Base-by-base conservation (phyloP, 2,329 filamentous ascomycete genomes). In the Penicillium sp. region DNA sequence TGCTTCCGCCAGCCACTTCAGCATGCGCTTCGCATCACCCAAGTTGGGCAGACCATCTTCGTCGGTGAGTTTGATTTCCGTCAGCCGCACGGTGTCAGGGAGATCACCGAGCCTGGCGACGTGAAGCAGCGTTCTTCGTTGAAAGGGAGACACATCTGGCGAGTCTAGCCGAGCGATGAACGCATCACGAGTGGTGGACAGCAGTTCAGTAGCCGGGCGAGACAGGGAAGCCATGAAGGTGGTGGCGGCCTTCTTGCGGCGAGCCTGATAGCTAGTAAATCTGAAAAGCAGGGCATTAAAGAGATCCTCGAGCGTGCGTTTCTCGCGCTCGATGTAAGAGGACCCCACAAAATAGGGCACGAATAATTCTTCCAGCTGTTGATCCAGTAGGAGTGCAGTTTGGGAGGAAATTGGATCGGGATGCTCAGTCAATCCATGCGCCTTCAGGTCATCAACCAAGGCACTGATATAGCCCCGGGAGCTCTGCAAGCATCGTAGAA, bases 1-100 rank as follows among this genome's bases (percentile, higher is more conserved):
- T 60, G 91, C 92, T 79, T 99, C 95, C 2, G 95, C 95, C 42
- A 99, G 80, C 95, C 95, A 99, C 71, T 91, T 96, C 58, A 99
- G 84, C 93, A 99, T 99, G 56, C 95, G 86, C 77, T 98, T 98
- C n/a, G 93, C 91, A 72, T 90, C 92, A n/a, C 86, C 81, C 4
- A 96, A 81, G 64, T 88, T 93, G 26, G 98, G 79, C 55, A 87
- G 82, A 33, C 95, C 95, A 68, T 99, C 93, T 69, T 93, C 87
- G 58, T 98, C 95, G 0, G 89, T 88, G 31, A 98, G 90, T 71
- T 96, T 93, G 56, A 96, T 91, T 52, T 96, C 93, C 64, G 90
- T 89, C 73, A 91, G 90, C 68, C 89, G 87, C 24, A 73, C 69
- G 62, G 84, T 86, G 59, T 88, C 87, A 3, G 64, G 67, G 49